Percentiles rank a stretch among this genome's conserved stretches.
phyloP scores from a whole-genome alignment of 352 stramenopile species.

The Pythium angustatum region DNA sequence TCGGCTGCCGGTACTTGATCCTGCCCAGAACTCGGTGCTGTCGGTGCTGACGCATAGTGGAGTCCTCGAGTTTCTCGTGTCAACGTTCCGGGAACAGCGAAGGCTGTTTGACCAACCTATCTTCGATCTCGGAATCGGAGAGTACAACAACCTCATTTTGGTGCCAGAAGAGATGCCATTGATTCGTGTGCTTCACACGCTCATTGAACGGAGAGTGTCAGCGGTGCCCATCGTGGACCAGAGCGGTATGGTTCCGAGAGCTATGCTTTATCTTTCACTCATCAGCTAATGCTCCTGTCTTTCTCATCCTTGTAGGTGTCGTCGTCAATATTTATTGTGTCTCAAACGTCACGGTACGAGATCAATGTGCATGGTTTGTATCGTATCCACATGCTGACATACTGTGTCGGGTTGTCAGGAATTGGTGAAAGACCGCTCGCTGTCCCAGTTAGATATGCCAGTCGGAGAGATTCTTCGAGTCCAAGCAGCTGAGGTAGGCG shows the following conservation, averaged over 20 bases:
- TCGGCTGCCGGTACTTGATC: conserved; percentile 94
- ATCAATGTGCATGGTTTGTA: no score
- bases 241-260: conserved; percentile 43
- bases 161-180: conserved; percentile 92
- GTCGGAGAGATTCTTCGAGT: conserved; percentile 86
- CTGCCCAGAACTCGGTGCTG: conserved; percentile 92
- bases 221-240: conserved; percentile 83
- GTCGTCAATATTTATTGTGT: conserved; percentile 93
- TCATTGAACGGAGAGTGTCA: conserved; percentile 82
- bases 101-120: conserved; percentile 97
- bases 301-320: conserved; percentile 46
- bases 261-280: not conserved
- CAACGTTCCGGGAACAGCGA: conserved; percentile 95
- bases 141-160: conserved; percentile 93
- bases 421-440: conserved; percentile 86
- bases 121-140: conserved; percentile 94
- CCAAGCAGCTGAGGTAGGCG: conserved; percentile 76
- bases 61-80: conserved; percentile 96
- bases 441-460: conserved; percentile 89
- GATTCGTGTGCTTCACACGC: conserved; percentile 90
- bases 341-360: conserved; percentile 82
- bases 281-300: not conserved
- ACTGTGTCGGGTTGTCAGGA: conserved; percentile 35
- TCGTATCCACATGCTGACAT: no score
- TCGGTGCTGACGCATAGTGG: conserved; percentile 92